Base-by-base conservation (phyloP, 371 early-diverging fungal species). In the Rhizopus delemar region DNA sequence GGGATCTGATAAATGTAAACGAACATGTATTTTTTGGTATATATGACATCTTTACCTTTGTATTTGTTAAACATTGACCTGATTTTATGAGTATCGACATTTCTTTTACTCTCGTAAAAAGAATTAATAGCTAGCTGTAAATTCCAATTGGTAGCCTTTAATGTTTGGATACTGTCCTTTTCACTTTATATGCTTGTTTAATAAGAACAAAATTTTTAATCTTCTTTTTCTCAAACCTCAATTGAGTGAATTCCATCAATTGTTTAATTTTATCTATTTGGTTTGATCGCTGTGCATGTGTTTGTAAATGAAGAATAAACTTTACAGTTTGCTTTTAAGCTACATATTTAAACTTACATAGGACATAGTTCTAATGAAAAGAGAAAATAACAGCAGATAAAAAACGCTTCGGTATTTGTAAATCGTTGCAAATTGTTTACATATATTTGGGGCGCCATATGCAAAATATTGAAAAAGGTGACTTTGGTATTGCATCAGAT, bases 21-120 rank as follows among this genome's bases (percentile, higher is more conserved):
- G 6, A 43, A 15, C 43, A n/a, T 15, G 49, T n/a, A 28, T 38
- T 32, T 12, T 36, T 46, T 43, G n/a, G 2, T 22, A 22, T 22
- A 22, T 22, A 22, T 22, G 22, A 22, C 32, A 32, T 16, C n/a
- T 58, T 28, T 65, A 85, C 90, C 88, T 80, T 87, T 84, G 70
- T 89, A 91, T 55, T 78, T 73, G 38, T 88, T 83, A 73, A 89
- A 92, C 38, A 89, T 71, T 46, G 69, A 63, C 39, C 63, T 63
- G 31, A 86, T 66, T 8, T 75, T 67, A 61, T 61, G 61, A 15
- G 53, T 48, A 49, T 68, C 46, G 7, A 35, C 16, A 38, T 50
- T 41, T 8, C 29, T 15, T 34, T 60, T 48, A 15, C 38, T 45
- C 4, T 80, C 75, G 55, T 82, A 91, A 63, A 78, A 86, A 33